phyloP scores from a whole-genome alignment of 805 yeast genomes.

The Metschnikowia baotianmanensis region DNA sequence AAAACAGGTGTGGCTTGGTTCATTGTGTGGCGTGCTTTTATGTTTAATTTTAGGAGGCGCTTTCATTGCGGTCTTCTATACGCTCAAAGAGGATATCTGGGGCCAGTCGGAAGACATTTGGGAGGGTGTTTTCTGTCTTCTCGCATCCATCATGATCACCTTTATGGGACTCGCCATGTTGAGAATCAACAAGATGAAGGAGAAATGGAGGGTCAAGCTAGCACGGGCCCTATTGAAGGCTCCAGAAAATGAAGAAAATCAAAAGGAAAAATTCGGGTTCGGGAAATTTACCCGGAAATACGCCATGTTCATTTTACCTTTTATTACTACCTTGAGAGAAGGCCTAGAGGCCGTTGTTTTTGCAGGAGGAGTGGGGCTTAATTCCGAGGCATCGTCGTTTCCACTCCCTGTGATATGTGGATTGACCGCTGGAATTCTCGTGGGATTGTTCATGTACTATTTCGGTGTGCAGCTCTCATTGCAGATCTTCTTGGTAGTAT shows the following conservation, averaged over 20 bases:
- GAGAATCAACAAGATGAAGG: conserved; percentile 93
- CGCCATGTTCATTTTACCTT: conserved; percentile 86
- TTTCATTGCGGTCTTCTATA: conserved; percentile 90
- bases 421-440: conserved; percentile 68
- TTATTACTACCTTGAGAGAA: conserved; percentile 89
- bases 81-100: conserved; percentile 80
- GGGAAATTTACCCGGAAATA: conserved; percentile 67
- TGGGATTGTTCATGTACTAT: conserved; percentile 71
- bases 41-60: conserved; percentile 89
- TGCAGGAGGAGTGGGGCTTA: conserved; percentile 45
- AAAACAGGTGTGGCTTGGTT: conserved; percentile 88
- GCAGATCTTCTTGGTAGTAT: conserved; percentile 80
- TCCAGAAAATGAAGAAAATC: conserved; percentile 28
- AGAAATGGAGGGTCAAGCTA: conserved; percentile 93
- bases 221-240: conserved; percentile 72
- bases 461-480: conserved; percentile 82
- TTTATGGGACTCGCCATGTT: conserved; percentile 96
- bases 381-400: conserved; percentile 49
- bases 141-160: conserved; percentile 87
- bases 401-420: conserved; percentile 94
- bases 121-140: conserved; percentile 34
- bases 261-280: conserved; percentile 46
- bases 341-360: conserved; percentile 61
- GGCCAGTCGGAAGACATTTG: conserved; percentile 68
- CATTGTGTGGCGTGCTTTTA: conserved; percentile 64